These are phyloP conservation scores for Yamadazyma sp. DNA, from an alignment of 1,139 yeast genomes.

Conservation along the genomic window DNA sequence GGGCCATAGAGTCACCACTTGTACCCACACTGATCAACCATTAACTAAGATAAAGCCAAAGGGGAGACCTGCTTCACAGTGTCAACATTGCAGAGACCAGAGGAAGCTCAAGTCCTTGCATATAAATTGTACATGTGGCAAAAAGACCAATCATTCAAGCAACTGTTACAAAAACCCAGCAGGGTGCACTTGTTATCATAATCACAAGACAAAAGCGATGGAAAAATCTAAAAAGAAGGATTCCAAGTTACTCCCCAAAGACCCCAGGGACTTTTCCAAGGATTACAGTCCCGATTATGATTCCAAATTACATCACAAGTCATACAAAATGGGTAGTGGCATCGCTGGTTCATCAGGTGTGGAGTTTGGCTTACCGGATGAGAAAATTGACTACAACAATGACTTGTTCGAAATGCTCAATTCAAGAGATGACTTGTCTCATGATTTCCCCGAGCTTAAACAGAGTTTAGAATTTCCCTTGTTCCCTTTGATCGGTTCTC, in stretches of 20 bases:
- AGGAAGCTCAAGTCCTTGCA: constrained; percentile 71
- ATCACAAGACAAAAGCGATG: constrained; percentile 18
- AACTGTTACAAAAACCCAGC: constrained; percentile 53
- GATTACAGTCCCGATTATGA: constrained; percentile 1
- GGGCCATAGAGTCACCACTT: constrained; percentile 93
- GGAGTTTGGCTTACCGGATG: constrained; percentile 2
- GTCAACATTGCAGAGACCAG: constrained; percentile 81
- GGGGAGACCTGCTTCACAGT: constrained; percentile 93
- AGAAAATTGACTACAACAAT: constrained; percentile 7
- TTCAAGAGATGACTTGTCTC: not conserved
- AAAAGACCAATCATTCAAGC: constrained; percentile 49
- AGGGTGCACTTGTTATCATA: constrained; percentile 52
- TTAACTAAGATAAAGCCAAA: constrained; percentile 91
- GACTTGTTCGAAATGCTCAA: constrained; percentile 10
- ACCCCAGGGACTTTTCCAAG: not conserved
- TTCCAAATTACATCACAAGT: not conserved
- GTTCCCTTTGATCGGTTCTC: constrained; percentile 51
- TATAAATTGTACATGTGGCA: constrained; percentile 73
- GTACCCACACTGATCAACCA: constrained; percentile 90
- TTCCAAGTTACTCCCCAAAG: constrained; percentile 2
- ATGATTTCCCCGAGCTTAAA: constrained; percentile 3
- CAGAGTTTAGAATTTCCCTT: constrained; percentile 41
- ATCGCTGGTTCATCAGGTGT: not conserved
- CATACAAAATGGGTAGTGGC: not conserved
- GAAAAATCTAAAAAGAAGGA: constrained; percentile 29